A percentile compares a stretch with the other conserved stretches of the same genome.
These are phyloP conservation scores for Blastomyces parvus DNA, from an alignment of 2,329 filamentous ascomycete genomes.

Conservation along the genomic window DNA sequence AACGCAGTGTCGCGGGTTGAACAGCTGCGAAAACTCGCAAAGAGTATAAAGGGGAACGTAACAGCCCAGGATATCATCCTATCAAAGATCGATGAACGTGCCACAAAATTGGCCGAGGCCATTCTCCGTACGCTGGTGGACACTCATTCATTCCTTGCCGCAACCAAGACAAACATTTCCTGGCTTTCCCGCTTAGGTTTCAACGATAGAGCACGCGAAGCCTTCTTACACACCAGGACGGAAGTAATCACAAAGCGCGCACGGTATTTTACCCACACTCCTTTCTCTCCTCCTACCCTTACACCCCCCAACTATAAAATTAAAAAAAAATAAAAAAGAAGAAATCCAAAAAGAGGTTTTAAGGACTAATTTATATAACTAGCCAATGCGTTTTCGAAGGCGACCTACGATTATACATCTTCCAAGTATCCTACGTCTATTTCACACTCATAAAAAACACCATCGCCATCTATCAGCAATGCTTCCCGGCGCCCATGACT, in stretches of 20 bases:
- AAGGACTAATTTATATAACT: constrained; percentile 17
- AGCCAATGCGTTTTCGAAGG: constrained; percentile 95
- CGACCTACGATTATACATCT: constrained; percentile 84
- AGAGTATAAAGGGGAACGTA: constrained; percentile 71
- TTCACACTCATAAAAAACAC: constrained; percentile 93
- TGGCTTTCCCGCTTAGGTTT: constrained; percentile 84
- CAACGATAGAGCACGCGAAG: constrained; percentile 78
- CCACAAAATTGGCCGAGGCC: constrained; percentile 63
- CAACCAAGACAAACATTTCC: constrained; percentile 69
- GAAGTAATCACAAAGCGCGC: constrained; percentile 71
- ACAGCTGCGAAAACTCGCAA: constrained; percentile 68
- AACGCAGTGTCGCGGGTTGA: constrained; percentile 75
- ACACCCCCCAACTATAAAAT: too few relatives aligned
- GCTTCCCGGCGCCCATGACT: constrained; percentile 79
- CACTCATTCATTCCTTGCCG: constrained; percentile 64
- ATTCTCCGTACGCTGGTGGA: constrained; percentile 69
- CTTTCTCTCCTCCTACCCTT: constrained; percentile 2
- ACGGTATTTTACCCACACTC: constrained; percentile 48
- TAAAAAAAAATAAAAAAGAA: too few relatives aligned
- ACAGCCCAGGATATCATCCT: constrained; percentile 88
- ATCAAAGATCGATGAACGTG: constrained; percentile 80
- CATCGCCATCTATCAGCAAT: constrained; percentile 74
- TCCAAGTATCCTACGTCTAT: constrained; percentile 89
- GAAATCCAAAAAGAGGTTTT: neutral
- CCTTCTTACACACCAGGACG: constrained; percentile 71